A percentile compares a stretch with the other conserved stretches of the same genome.
phyloP scores from a whole-genome alignment of 2,329 filamentous ascomycete species.

The Ceratocystis smalleyi region DNA sequence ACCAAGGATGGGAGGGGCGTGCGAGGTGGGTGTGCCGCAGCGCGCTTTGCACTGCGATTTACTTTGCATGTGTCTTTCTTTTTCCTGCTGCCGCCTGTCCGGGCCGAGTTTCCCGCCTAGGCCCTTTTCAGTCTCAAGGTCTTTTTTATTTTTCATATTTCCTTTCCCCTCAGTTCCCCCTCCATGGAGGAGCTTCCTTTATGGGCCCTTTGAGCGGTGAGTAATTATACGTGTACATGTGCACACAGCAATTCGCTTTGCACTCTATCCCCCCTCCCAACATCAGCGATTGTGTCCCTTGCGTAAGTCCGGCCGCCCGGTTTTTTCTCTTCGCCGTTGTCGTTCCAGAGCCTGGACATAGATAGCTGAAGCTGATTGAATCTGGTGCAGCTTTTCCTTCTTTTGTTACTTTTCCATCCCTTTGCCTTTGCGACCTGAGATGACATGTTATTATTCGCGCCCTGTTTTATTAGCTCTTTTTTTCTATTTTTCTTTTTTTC shows the following conservation, averaged over 20 bases:
- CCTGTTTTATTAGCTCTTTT: background rate
- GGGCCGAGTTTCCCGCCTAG: background rate
- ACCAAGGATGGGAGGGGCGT: background rate
- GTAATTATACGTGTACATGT: background rate
- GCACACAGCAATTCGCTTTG: background rate
- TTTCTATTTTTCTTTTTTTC: background rate
- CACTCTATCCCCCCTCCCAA: background rate
- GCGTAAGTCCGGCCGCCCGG: background rate
- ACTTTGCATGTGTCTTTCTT: background rate
- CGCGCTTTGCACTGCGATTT: background rate
- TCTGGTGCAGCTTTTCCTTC: background rate
- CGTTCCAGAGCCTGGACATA: too few species aligned
- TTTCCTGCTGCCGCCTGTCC: background rate
- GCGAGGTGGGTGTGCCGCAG: background rate
- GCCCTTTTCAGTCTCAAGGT: background rate
- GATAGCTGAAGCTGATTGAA: too few species aligned
- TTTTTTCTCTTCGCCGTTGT: background rate
- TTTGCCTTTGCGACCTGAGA: background rate
- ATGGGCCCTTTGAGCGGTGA: background rate
- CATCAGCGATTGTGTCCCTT: background rate
- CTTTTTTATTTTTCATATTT: background rate
- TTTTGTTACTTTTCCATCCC: background rate
- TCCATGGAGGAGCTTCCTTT: background rate
- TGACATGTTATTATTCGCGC: background rate
- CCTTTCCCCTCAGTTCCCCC: background rate